These are phyloP conservation scores for Mimosa pudica DNA, from an alignment of 306 rosid genomes.

Conservation along the genomic window DNA sequence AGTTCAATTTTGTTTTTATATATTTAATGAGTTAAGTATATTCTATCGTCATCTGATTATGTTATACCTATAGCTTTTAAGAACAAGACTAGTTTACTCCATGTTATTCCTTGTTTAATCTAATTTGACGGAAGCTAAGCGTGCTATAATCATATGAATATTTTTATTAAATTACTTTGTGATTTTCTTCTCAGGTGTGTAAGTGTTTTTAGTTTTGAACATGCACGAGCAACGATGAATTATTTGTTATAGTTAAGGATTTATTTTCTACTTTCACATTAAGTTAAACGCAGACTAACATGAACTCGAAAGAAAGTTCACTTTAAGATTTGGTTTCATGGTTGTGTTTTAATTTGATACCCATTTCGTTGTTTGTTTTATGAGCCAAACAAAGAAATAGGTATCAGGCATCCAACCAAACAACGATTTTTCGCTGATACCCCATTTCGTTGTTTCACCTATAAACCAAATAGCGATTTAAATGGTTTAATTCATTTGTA, in stretches of 20 bases:
- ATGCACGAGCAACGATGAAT: background rate
- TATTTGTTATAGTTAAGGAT: background rate
- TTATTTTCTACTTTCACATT: slow-evolving; percentile 24
- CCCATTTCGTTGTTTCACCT: no score
- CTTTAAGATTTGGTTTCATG: background rate
- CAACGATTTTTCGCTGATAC: no score
- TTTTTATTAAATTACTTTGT: background rate
- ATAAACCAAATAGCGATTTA: no score
- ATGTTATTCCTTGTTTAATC: background rate
- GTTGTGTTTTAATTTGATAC: no score
- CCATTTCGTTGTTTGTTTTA: no score
- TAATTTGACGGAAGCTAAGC: background rate
- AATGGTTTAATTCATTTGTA: no score
- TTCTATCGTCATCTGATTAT: background rate
- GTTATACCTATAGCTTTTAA: background rate
- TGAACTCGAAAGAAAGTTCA: background rate
- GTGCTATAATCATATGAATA: background rate
- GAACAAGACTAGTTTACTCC: slow-evolving; percentile 6
- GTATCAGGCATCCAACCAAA: no score
- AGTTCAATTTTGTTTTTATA: slow-evolving; percentile 21
- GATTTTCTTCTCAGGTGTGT: slow-evolving; percentile 27
- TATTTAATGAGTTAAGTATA: background rate
- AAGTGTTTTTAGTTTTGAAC: background rate
- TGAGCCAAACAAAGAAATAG: no score
- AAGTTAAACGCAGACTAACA: background rate